Evolutionary conservation across 2,329 filamentous ascomycete genomes (phyloP).

Genomic region (Cladosporium sphaerospermum): DNA sequence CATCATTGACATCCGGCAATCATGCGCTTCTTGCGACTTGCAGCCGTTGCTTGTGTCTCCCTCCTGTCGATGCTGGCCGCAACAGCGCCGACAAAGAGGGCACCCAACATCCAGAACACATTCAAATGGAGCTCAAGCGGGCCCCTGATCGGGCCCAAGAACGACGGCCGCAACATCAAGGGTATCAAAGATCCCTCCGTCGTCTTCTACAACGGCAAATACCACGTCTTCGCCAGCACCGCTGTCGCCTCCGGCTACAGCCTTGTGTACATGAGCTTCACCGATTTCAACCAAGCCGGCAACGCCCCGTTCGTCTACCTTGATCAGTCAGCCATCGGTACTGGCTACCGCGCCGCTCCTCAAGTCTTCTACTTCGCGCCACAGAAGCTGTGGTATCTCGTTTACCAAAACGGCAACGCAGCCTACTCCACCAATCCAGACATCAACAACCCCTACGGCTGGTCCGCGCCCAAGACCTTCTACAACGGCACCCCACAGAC

Average conservation of each 20-base stretch:
- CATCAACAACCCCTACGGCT: constrained; percentile 36
- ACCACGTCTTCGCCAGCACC: constrained; percentile 39
- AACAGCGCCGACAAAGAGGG: not conserved
- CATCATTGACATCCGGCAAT: no score
- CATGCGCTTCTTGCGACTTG: no score
- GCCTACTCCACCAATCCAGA: constrained; percentile 39
- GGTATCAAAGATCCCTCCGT: constrained; percentile 34
- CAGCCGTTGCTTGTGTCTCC: no score
- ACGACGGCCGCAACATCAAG: constrained; percentile 23
- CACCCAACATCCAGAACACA: constrained; percentile 14
- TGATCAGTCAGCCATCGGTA: constrained; percentile 33
- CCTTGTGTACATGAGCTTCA: constrained; percentile 38
- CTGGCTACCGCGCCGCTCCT: constrained; percentile 37
- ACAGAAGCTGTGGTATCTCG: constrained; percentile 38
- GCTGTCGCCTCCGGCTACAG: constrained; percentile 33
- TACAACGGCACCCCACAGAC: constrained; percentile 28
- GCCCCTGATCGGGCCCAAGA: constrained; percentile 25
- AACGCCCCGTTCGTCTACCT: constrained; percentile 34
- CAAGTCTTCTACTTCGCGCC: constrained; percentile 39
- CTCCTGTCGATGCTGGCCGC: not conserved
- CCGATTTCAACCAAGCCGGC: constrained; percentile 30
- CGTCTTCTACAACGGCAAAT: constrained; percentile 33
- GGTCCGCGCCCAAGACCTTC: constrained; percentile 35
- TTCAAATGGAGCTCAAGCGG: constrained; percentile 30
- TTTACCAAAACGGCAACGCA: constrained; percentile 39